Percentiles rank a stretch among this genome's conserved stretches.
Evolutionary conservation across 176 grass and related monocot species (phyloP).

Genomic region (Rhynchospora pubera): DNA sequence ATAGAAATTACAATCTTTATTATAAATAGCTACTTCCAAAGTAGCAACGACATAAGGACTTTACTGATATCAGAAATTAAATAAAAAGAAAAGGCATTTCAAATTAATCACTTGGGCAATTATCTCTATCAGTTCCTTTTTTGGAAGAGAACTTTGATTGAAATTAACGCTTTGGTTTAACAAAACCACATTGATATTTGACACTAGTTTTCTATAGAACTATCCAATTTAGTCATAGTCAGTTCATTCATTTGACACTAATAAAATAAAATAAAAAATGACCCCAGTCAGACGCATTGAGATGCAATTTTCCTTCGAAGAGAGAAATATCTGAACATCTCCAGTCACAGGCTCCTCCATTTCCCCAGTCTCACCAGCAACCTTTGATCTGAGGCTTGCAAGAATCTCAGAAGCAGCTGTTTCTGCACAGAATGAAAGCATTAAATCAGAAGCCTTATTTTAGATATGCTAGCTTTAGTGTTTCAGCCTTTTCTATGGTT

Average conservation of each 20-base stretch:
- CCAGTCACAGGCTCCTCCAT: slow-evolving; percentile 80
- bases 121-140: not conserved
- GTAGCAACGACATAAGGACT: not conserved
- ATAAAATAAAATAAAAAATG: slow-evolving; percentile 21
- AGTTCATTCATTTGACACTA: not conserved
- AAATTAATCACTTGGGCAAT: not conserved
- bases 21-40: not conserved
- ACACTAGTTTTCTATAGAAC: not conserved
- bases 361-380: slow-evolving; percentile 78
- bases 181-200: not conserved
- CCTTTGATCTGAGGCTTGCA: slow-evolving; percentile 60
- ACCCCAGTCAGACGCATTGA: slow-evolving; percentile 92
- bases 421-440: slow-evolving; percentile 23
- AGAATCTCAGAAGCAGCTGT: slow-evolving; percentile 68
- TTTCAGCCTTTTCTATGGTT: not conserved
- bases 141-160: not conserved
- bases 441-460: not conserved
- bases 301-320: slow-evolving; percentile 71
- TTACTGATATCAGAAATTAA: not conserved
- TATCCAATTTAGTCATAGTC: not conserved
- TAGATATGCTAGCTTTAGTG: not conserved
- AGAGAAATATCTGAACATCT: slow-evolving; percentile 88
- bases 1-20: not conserved
- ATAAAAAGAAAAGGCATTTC: not conserved
- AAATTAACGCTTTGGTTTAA: not conserved